Evolutionary conservation across 1,284 basidiomycete genomes (phyloP).

Genomic region (Trichosporon inkin): DNA sequence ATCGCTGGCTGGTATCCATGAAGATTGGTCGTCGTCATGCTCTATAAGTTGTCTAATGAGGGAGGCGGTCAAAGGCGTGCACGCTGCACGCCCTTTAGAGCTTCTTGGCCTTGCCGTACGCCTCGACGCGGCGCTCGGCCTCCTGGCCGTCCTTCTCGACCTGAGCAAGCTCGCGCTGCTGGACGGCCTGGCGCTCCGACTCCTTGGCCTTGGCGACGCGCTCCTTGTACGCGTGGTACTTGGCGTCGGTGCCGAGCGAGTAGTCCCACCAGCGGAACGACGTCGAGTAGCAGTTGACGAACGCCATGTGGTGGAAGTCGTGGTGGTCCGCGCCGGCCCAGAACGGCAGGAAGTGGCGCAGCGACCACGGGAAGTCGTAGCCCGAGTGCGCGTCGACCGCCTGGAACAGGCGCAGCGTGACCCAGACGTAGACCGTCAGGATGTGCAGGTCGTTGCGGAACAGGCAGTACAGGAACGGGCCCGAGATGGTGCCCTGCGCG

Average conservation of each 20-base stretch:
- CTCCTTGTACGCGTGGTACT: conserved; percentile 69
- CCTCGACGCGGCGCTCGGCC: conserved; percentile 62
- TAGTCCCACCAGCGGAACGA: conserved; percentile 90
- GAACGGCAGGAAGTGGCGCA: conserved; percentile 89
- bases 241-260: conserved; percentile 77
- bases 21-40: background rate
- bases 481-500: conserved; percentile 74
- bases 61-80: no score
- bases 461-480: conserved; percentile 76
- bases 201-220: conserved; percentile 59
- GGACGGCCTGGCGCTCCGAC: conserved; percentile 46
- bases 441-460: conserved; percentile 60
- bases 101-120: conserved; percentile 21
- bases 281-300: conserved; percentile 69
- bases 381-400: conserved; percentile 96
- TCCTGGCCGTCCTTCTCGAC: conserved; percentile 66
- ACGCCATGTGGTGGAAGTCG: conserved; percentile 75
- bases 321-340: conserved; percentile 99
- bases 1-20: conserved; percentile 6
- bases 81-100: no score
- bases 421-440: conserved; percentile 90
- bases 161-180: conserved; percentile 54
- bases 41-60: conserved; percentile 3
- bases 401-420: conserved; percentile 86
- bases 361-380: conserved; percentile 97